A percentile compares a stretch with the other conserved stretches of the same genome.
Evolutionary conservation across 2,329 filamentous ascomycete genomes (phyloP).

Genomic region (Ophiostoma sp.): DNA sequence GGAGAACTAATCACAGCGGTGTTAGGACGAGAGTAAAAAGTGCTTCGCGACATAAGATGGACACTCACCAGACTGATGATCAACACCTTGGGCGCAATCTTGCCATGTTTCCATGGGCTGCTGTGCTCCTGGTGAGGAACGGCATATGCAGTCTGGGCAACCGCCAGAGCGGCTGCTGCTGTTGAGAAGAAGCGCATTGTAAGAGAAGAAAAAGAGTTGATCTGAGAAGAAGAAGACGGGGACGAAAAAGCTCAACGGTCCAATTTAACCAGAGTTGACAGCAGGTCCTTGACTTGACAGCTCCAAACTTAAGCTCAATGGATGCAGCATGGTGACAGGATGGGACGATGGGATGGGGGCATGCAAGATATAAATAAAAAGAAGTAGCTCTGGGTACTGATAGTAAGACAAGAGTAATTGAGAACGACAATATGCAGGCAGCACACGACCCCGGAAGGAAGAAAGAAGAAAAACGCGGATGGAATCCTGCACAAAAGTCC

Average conservation of each 20-base stretch:
- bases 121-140: not conserved
- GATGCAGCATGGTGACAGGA: slow-evolving; percentile 9
- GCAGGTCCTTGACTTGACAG: not conserved
- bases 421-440: not conserved
- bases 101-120: slow-evolving; percentile 21
- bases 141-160: slow-evolving; percentile 15
- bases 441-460: not conserved
- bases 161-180: slow-evolving; percentile 24
- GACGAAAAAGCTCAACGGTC: not conserved
- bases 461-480: not conserved
- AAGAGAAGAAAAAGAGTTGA: not conserved
- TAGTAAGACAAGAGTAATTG: not conserved
- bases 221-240: not conserved
- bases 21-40: not conserved
- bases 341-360: not conserved
- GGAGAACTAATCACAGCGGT: slow-evolving; percentile 58
- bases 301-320: not conserved
- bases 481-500: not conserved
- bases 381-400: not conserved
- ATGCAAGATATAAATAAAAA: not conserved
- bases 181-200: slow-evolving; percentile 28
- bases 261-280: not conserved
- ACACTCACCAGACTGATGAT: slow-evolving; percentile 60
- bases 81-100: slow-evolving; percentile 59
- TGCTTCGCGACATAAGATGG: not conserved